Base-by-base conservation (phyloP, 345 rosid genomes). In the Limnanthes douglasii region DNA sequence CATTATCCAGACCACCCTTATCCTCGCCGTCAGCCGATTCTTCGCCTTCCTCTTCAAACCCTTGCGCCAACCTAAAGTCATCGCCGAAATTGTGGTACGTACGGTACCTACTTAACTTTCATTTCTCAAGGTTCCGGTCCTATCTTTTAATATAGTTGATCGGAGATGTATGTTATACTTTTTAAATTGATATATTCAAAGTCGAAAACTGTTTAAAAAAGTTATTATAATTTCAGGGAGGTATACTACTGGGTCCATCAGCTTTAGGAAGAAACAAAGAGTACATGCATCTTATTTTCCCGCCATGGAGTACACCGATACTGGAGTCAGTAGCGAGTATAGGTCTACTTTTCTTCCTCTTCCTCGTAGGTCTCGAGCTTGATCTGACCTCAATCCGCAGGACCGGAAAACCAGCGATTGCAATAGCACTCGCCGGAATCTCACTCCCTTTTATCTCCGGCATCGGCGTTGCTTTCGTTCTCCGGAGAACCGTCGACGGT, bases 21-120 rank as follows among this genome's bases (percentile, higher is more conserved):
- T 86, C 57, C 53, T 82, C 33, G 33, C 57, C 41, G 60, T 78
- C 15, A 69, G 76, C 41, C 85, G 97, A 15, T 34, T 46, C 48
- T 71, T 82, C 15, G 93, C 82, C 39, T 59, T 75, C 62, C 47
- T 82, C 24, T 73, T 86, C 50, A 86, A 71, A 56, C 97, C 97
- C 18, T 77, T 86, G 49, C 93, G 93, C 6, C 97, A 86, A 37
- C 97, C 97, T 35, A 75, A 58, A 61, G 94, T 86, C 75, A 75
- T 82, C 31, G 94, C 94, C 31, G 94, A 86, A 56, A 86, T 82
- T 12, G 41, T 86, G 18, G 97, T 81, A 68, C 14, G n/a, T n/a
- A n/a, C n/a, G n/a, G n/a, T n/a, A n/a, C n/a, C n/a, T n/a, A n/a
- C n/a, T n/a, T n/a, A n/a, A n/a, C n/a, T n/a, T n/a, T n/a, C n/a